Evolutionary conservation across 805 yeast genomes (phyloP).

Genomic region (Jamesozyma lodderae): DNA sequence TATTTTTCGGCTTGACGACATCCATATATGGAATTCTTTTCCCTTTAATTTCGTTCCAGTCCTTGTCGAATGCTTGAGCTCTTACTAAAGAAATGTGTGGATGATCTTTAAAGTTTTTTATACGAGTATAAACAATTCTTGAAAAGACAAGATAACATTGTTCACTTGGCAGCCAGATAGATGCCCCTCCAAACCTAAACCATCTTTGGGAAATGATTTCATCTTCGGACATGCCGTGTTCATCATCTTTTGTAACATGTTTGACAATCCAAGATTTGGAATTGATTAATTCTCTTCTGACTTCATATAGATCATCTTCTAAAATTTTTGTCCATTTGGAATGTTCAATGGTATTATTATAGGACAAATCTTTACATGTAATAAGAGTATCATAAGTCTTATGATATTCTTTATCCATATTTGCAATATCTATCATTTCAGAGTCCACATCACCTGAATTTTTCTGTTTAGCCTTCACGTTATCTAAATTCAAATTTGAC

Average conservation of each 20-base stretch:
- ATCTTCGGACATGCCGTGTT: not conserved
- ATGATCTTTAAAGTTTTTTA: not conserved
- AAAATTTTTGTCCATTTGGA: constrained; percentile 5
- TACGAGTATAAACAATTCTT: constrained; percentile 8
- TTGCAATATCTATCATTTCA: too few relatives aligned
- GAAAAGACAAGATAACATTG: constrained; percentile 42
- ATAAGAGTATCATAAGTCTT: constrained; percentile 3
- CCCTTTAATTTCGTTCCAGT: constrained; percentile 33
- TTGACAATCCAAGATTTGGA: constrained; percentile 2
- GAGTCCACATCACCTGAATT: too few relatives aligned
- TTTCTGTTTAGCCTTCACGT: too few relatives aligned
- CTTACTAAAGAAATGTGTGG: constrained; percentile 31
- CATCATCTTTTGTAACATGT: not conserved
- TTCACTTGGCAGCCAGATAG: constrained; percentile 44
- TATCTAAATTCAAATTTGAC: too few relatives aligned
- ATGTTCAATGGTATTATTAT: constrained; percentile 6
- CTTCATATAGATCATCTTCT: constrained; percentile 6
- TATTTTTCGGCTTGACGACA: constrained; percentile 14
- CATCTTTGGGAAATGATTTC: constrained; percentile 23
- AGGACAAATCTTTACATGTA: constrained; percentile 10
- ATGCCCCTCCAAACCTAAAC: constrained; percentile 33
- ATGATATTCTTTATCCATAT: not conserved
- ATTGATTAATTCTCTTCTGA: constrained; percentile 4
- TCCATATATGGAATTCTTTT: constrained; percentile 25
- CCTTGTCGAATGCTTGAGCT: constrained; percentile 36